Conservation (phyloP, 768 basidiomycete genomes). For the Tulasnella sp. region DNA sequence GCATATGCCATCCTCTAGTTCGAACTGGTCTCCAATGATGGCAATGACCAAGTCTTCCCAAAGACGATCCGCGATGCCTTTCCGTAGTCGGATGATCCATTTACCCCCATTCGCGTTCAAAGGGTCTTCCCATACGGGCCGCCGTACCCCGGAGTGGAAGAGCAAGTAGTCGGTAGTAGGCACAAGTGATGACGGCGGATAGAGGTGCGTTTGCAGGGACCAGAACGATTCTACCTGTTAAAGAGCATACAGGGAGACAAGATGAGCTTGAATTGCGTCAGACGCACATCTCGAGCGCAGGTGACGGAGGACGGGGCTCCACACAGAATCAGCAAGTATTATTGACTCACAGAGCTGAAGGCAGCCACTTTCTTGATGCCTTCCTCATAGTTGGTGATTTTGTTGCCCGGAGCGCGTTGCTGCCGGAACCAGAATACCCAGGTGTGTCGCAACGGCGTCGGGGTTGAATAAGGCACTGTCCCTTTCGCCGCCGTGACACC, state of each 20-base stretch:
- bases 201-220: slow-evolving; percentile 85
- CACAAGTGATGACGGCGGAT: slow-evolving; percentile 66
- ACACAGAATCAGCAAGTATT: neutral
- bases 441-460: slow-evolving; percentile 10
- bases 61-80: slow-evolving; percentile 78
- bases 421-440: slow-evolving; percentile 92
- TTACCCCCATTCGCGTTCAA: slow-evolving; percentile 79
- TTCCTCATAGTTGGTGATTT: slow-evolving; percentile 82
- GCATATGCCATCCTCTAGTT: slow-evolving; percentile 50
- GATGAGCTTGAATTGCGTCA: neutral
- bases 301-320: neutral
- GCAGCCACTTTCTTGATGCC: slow-evolving; percentile 87
- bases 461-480: neutral
- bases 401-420: slow-evolving; percentile 80
- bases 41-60: slow-evolving; percentile 87
- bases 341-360: slow-evolving; percentile 61
- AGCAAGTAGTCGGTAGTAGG: slow-evolving; percentile 92
- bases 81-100: slow-evolving; percentile 88
- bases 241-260: slow-evolving; percentile 14
- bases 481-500: neutral
- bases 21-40: slow-evolving; percentile 83
- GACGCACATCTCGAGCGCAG: neutral
- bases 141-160: slow-evolving; percentile 71
- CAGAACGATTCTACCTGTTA: slow-evolving; percentile 85
- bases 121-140: slow-evolving; percentile 95